Evolutionary conservation across 352 stramenopile genomes (phyloP).

Genomic region (Aphanomyces cochlioides): DNA sequence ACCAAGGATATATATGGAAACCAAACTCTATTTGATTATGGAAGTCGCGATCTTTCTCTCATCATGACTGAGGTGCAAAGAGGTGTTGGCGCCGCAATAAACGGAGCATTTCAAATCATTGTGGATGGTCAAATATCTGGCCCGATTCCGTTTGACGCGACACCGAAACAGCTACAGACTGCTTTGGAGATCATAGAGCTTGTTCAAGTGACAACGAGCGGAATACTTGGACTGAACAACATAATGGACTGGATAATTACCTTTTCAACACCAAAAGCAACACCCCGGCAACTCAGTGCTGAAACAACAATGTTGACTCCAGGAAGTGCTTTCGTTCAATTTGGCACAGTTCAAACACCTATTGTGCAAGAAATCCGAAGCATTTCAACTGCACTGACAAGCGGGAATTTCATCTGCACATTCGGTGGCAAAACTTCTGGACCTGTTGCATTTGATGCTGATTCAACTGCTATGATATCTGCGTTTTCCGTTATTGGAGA

Average conservation of each 20-base stretch:
- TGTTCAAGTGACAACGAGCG: slow-evolving; percentile 1
- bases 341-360: slow-evolving; percentile 15
- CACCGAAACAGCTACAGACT: background rate
- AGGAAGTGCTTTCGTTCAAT: slow-evolving; percentile 16
- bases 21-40: slow-evolving; percentile 18
- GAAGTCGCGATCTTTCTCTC: slow-evolving; percentile 12
- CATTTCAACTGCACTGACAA: slow-evolving; percentile 9
- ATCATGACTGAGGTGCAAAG: slow-evolving; percentile 10
- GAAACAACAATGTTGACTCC: background rate
- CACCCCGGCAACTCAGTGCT: background rate
- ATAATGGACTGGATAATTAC: slow-evolving; percentile 23
- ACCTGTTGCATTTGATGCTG: slow-evolving; percentile 8
- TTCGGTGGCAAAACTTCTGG: slow-evolving; percentile 8
- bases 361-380: slow-evolving; percentile 1
- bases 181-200: slow-evolving; percentile 21
- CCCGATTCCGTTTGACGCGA: slow-evolving; percentile 19
- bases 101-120: slow-evolving; percentile 8
- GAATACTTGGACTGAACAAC: slow-evolving; percentile 23
- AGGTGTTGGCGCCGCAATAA: background rate
- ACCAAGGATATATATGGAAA: background rate
- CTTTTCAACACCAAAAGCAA: background rate
- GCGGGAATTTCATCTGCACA: slow-evolving; percentile 12
- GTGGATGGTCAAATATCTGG: slow-evolving; percentile 14
- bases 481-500: slow-evolving; percentile 6
- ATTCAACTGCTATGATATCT: background rate